Percentiles rank a stretch among this genome's conserved stretches.
Conservation (phyloP, 257 asterid genomes). For the Solanum pinnatisectum region DNA sequence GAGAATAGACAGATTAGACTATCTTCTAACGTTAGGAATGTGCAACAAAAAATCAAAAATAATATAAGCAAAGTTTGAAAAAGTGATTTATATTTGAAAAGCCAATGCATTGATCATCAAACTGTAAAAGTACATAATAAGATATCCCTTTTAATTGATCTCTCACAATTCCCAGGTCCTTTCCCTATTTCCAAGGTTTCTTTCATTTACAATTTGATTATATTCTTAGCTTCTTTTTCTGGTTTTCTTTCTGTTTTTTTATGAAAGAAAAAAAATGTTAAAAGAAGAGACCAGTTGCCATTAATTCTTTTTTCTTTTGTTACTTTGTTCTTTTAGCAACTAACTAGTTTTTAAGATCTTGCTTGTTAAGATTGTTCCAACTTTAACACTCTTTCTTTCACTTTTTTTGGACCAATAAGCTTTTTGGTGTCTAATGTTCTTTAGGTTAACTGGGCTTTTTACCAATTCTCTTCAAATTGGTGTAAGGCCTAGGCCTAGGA, state of each 20-base stretch:
- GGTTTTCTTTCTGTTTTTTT: not conserved
- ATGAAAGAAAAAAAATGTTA: not conserved
- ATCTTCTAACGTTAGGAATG: not conserved
- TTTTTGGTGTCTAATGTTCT: not conserved
- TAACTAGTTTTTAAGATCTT: slow-evolving; percentile 2
- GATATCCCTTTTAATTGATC: not conserved
- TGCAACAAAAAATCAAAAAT: not conserved
- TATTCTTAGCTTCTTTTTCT: slow-evolving; percentile 3
- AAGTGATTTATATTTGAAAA: not conserved
- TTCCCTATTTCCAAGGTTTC: slow-evolving; percentile 3
- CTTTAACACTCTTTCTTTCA: not conserved
- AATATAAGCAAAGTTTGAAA: not conserved
- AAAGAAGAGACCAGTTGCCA: not conserved
- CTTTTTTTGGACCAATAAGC: not conserved
- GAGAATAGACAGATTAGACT: not conserved
- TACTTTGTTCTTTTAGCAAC: not conserved
- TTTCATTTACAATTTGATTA: not conserved
- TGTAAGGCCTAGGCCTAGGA: not conserved
- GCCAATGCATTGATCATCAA: not conserved
- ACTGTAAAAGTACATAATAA: not conserved
- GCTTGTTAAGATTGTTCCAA: slow-evolving; percentile 1
- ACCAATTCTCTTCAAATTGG: not conserved
- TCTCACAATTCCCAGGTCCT: not conserved
- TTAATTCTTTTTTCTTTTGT: not conserved
- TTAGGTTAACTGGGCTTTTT: not conserved